Conservation (phyloP, 257 asterid genomes). For the Leptodermis oblonga region DNA sequence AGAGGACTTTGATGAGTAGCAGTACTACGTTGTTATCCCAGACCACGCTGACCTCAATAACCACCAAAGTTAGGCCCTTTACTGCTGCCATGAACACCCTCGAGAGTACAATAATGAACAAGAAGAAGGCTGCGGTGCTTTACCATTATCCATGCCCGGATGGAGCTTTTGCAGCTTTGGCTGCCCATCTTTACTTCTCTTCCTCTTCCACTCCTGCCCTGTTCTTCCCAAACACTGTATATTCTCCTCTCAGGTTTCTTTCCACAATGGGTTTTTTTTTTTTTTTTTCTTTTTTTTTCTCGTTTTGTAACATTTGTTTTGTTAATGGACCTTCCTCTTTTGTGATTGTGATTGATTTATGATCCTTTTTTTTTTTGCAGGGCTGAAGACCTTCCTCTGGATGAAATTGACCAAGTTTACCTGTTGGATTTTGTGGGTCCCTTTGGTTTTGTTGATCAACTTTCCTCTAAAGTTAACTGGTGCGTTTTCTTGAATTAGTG, state of each 20-base stretch:
- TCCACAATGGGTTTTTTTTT: background rate
- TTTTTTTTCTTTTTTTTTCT: too few species aligned
- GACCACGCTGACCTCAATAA: background rate
- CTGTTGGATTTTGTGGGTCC: constrained; percentile 96
- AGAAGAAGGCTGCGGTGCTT: constrained; percentile 56
- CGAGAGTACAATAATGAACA: constrained; percentile 15
- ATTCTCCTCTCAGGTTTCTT: constrained; percentile 63
- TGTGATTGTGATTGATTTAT: constrained; percentile 6
- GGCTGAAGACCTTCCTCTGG: constrained; percentile 62
- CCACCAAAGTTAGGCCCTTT: background rate
- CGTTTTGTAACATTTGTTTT: background rate
- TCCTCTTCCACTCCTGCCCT: constrained; percentile 28
- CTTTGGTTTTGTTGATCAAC: constrained; percentile 59
- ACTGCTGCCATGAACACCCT: background rate
- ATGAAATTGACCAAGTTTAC: constrained; percentile 57
- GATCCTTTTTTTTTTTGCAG: constrained; percentile 30
- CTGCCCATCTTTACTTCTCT: constrained; percentile 80
- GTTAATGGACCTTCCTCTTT: background rate
- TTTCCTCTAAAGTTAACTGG: constrained; percentile 59
- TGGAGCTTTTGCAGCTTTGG: constrained; percentile 93
- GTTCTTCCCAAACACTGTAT: constrained; percentile 83
- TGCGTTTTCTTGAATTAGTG: constrained; percentile 5
- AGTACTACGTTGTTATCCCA: background rate
- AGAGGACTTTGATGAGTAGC: too few species aligned
- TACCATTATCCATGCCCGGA: constrained; percentile 95